These are phyloP conservation scores for Arthrobotrys megalospora DNA, from an alignment of 2,329 filamentous ascomycete genomes.

Conservation along the genomic window DNA sequence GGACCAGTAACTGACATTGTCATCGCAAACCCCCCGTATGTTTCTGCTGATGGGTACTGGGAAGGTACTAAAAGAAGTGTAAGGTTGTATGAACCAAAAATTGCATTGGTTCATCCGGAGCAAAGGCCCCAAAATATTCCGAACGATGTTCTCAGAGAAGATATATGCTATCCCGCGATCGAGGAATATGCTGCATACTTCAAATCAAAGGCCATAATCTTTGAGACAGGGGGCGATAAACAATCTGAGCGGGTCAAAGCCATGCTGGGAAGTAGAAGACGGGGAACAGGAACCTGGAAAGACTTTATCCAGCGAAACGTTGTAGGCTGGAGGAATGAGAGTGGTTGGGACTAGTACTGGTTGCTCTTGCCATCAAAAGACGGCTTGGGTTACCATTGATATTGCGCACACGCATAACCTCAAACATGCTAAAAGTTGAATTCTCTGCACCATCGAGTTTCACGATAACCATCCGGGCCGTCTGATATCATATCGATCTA, in stretches of 20 bases:
- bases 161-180: constrained; percentile 63
- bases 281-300: constrained; percentile 60
- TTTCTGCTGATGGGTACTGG: constrained; percentile 77
- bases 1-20: constrained; percentile 74
- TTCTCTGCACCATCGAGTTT: background rate
- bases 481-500: too few relatives aligned
- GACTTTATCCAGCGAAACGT: constrained; percentile 64
- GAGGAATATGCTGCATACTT: constrained; percentile 55
- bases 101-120: constrained; percentile 79
- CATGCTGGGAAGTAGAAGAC: constrained; percentile 33
- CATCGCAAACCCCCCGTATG: constrained; percentile 91
- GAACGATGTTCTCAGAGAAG: constrained; percentile 38
- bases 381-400: constrained; percentile 10
- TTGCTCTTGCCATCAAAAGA: constrained; percentile 18
- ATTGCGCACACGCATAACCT: background rate
- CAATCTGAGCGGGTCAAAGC: constrained; percentile 62
- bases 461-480: background rate
- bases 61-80: constrained; percentile 80
- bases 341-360: constrained; percentile 56
- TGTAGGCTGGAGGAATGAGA: constrained; percentile 62
- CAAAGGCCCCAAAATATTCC: background rate
- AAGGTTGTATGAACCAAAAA: constrained; percentile 82
- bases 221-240: constrained; percentile 63
- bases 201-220: constrained; percentile 58
- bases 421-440: too few relatives aligned